Evolutionary conservation across 2,329 filamentous ascomycete species (phyloP), one percentile per base, ranked within the genome.

Genomic region (Colletotrichum echinochloae): DNA sequence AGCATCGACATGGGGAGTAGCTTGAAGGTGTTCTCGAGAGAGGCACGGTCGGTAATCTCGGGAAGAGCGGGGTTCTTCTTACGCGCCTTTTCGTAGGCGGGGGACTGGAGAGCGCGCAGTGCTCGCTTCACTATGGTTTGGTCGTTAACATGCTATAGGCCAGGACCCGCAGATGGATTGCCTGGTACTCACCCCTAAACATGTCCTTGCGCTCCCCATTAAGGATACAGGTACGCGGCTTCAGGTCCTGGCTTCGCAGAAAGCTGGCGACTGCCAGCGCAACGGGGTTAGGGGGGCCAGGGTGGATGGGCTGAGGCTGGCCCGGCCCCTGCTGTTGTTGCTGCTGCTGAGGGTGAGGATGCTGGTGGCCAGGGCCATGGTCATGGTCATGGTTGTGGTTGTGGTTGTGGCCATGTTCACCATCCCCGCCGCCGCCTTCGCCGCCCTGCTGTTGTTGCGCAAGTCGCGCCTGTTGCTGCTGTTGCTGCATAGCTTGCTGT

Each of bases 131-230:
- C 96, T 97, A 74, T 74, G 65, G 49, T 28, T 28, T 28, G 46
- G 18, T 7, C 5, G 30, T 71, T 6, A 71, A 52, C 28, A 18
- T 39, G 35, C 3, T n/a, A 5, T 11, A n/a, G n/a, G 7, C 28
- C 16, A 11, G 30, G 5, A 12, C 4, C 2, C 30, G 14, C 5
- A 41, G 72, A 12, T 23, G 20, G 30, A 20, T 16, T 16, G 26
- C 9, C 8, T 5, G 3, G 55, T n/a, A 20, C 78, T 60, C 85
- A 95, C 94, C 94, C 87, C 92, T 92, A 83, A 99, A 98, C 93
- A 99, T 97, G 74, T 99, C 95, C 83, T 97, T 98, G 77, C 96
- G 90, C 86, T 98, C 95, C 77, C 96, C 96, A 74, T 98, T 95
- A 74, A 98, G 88, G 74, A 99, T 97, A 80, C 93, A 95, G 23